Base-by-base conservation (phyloP, 2,329 filamentous ascomycete species). In the Penicillium expansum region DNA sequence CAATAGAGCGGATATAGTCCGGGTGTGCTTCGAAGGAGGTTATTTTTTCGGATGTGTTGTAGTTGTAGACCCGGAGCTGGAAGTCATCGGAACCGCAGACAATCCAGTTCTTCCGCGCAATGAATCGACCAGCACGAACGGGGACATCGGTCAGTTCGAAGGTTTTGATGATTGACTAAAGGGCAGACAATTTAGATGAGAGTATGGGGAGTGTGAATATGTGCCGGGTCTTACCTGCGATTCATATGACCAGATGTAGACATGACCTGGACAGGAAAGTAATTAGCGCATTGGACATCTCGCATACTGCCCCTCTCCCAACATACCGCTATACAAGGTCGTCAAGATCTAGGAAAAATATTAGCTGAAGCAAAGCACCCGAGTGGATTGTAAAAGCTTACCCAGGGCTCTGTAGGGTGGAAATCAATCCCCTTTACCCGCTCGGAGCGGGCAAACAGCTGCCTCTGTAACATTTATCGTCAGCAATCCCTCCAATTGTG, bases 161-260 rank as follows among this genome's bases (percentile, higher is more conserved):
- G 5, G 93, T 97, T 83, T 97, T 97, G 79, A 99, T 91, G 62
- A 97, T 92, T 62, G 92, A 89, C 78, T 86, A 62, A 60, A 54
- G 52, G 59, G n/a, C 3, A 52, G 13, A 62, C 10, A 30, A 30
- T 57, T 74, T 48, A 72, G 67, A 49, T 33, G 14, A 43, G 29
- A 30, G 24, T 49, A 18, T 22, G 29, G 10, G n/a, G 16, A 29
- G 20, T 11, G 16, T 13, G 24, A 8, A 8, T 38, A 1, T 30
- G 30, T 11, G 45, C 66, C 43, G 11, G 20, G 41, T 33, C 73
- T 57, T 74, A 82, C 81, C 76, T 96, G 92, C 50, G 92, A 95
- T 79, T 96, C 93, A 77, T 96, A 96, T 33, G 93, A 97, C 92
- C 94, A 97, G 74, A 99, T 97, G 81, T 97, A 95, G 74, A 96